Base-by-base conservation (phyloP, 2,329 filamentous ascomycete species). In the Botryotinia narcissicola region DNA sequence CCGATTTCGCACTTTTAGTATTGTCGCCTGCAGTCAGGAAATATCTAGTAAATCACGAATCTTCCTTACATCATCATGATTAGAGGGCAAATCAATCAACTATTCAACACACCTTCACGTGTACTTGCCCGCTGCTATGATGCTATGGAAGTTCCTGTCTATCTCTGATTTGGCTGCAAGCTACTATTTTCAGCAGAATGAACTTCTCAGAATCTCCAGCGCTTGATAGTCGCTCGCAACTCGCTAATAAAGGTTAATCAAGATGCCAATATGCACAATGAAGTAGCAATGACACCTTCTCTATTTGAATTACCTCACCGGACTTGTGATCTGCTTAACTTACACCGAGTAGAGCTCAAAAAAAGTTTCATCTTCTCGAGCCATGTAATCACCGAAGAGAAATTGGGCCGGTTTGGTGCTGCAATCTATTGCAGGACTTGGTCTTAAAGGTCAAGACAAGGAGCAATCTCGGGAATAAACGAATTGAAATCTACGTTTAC, bases 381-480 rank as follows among this genome's bases (percentile, higher is more conserved):
- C 20, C 7, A 29, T 32, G 2, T 46, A 1, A 14, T 46, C 32
- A 22, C 7, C n/a, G 22, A 46, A 20, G 5, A 29, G 18, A 64
- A 16, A 6, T 20, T 46, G 9, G 14, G 35, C 4, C 8, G 6
- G 18, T 5, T 63, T 44, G 16, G 16, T 4, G 12, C 3, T 44
- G n/a, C 18, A 12, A 32, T 32, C 7, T n/a, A 18, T 16, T 22
- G 25, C 25, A 40, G 4, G 20, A 32, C 25, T 4, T 7, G 0
- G 1, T 14, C n/a, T 16, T 18, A 44, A 18, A 20, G 1, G 10
- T 16, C 44, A 14, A 22, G n/a, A 61, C 14, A 5, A 32, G 4
- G 29, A 2, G 7, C 6, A 37, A 18, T 6, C 1, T 25, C 1
- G 1, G n/a, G 9, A 54, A 46, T 1, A 8, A 32, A 7, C 22